Conservation (phyloP, 169 alveolate genomes). For the Plasmodium reichenowi region DNA sequence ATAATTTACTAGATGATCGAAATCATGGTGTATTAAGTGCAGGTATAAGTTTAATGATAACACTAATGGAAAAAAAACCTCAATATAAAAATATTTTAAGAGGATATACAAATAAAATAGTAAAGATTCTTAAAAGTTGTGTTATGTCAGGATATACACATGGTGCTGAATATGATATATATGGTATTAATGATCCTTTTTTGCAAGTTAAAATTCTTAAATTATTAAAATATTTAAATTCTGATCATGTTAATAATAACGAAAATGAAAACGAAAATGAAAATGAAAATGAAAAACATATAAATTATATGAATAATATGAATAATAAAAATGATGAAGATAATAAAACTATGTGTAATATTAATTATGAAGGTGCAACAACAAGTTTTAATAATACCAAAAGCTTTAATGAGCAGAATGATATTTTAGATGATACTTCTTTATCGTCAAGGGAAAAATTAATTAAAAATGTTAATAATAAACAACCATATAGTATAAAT, state of each 20-base stretch:
- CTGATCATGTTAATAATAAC: constrained; percentile 26
- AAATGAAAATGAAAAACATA: constrained; percentile 61
- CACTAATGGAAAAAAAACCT: constrained; percentile 93
- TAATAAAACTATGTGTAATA: not conserved
- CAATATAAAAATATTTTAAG: constrained; percentile 79
- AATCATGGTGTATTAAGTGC: constrained; percentile 97
- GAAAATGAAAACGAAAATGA: constrained; percentile 69
- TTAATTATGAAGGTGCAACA: not conserved
- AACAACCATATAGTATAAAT: not conserved
- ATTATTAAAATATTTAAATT: constrained; percentile 76
- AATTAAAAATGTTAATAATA: not conserved
- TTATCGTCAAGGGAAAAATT: no score
- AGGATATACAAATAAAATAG: constrained; percentile 75
- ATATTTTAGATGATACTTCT: not conserved
- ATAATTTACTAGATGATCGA: constrained; percentile 93
- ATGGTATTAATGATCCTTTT: constrained; percentile 84
- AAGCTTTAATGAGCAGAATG: not conserved
- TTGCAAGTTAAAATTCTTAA: constrained; percentile 81
- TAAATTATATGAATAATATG: constrained; percentile 4
- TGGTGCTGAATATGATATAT: constrained; percentile 79
- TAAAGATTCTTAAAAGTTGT: constrained; percentile 77
- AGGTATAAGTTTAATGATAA: constrained; percentile 92
- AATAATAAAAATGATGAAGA: not conserved
- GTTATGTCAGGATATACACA: constrained; percentile 73
- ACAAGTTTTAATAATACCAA: not conserved